Conservation (phyloP, 2,329 filamentous ascomycete species). For the Cladosporium colombiae region DNA sequence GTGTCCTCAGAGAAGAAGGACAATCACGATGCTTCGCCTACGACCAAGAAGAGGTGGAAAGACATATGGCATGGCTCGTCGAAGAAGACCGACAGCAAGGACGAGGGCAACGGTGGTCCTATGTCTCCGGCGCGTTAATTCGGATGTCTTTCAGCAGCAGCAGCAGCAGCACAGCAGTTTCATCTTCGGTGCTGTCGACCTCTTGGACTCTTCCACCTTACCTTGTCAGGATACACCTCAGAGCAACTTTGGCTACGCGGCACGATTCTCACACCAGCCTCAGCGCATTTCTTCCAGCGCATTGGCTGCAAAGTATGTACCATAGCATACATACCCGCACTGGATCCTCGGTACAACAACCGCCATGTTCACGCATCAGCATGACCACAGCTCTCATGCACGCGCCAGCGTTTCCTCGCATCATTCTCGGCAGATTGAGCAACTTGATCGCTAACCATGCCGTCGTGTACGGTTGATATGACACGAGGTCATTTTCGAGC, state of each 20-base stretch:
- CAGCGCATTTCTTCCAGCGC: background rate
- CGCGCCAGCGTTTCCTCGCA: background rate
- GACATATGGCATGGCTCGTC: slow-evolving; percentile 31
- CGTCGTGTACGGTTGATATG: background rate
- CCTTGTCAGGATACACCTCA: slow-evolving; percentile 1
- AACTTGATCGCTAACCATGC: background rate
- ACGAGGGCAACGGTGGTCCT: background rate
- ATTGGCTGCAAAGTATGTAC: background rate
- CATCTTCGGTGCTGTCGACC: background rate
- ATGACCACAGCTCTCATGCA: background rate
- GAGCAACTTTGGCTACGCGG: slow-evolving; percentile 10
- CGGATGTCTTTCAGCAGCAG: background rate
- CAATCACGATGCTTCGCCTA: slow-evolving; percentile 22
- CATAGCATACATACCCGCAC: background rate
- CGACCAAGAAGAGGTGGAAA: slow-evolving; percentile 36
- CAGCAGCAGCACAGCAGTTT: background rate
- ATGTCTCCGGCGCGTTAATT: slow-evolving; percentile 1
- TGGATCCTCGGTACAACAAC: background rate
- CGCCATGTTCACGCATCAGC: background rate
- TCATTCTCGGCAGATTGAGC: background rate
- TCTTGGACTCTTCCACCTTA: background rate
- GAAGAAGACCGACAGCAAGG: slow-evolving; percentile 6
- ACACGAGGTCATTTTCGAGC: background rate
- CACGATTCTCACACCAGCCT: background rate
- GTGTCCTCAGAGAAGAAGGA: slow-evolving; percentile 29